Evolutionary conservation across 352 stramenopile species (phyloP).

Genomic region (Pythium oligandrum): DNA sequence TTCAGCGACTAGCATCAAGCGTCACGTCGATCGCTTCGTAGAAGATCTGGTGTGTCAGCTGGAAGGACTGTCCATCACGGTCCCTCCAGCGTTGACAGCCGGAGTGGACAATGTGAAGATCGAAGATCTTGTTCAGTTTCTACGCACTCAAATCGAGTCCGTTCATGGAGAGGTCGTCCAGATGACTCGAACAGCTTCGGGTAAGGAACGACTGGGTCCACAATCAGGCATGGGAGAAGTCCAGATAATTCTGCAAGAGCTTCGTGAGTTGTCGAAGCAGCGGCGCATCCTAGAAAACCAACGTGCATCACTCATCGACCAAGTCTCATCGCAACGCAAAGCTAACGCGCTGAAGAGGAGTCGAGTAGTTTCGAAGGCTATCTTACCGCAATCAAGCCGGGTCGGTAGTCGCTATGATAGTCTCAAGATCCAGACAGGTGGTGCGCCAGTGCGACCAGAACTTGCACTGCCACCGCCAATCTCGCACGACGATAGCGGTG

Average conservation of each 20-base stretch:
- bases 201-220: no score
- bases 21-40: conserved; percentile 22
- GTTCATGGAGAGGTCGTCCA: conserved; percentile 10
- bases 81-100: conserved; percentile 14
- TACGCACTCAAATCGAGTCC: conserved; percentile 7
- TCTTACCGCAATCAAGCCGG: background rate
- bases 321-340: background rate
- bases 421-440: conserved; percentile 11
- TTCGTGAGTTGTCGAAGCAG: conserved; percentile 13
- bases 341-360: background rate
- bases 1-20: conserved; percentile 5
- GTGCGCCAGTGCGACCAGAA: conserved; percentile 1
- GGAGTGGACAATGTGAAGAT: conserved; percentile 10
- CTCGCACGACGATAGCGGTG: no score
- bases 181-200: conserved; percentile 9
- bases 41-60: conserved; percentile 23
- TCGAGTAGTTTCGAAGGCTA: no score
- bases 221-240: no score
- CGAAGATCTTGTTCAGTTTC: conserved; percentile 17
- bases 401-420: conserved; percentile 15
- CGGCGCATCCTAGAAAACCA: conserved; percentile 11
- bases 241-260: conserved; percentile 5
- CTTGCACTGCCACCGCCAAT: conserved; percentile 3
- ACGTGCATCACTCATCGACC: conserved; percentile 5
- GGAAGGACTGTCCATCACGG: conserved; percentile 16